phyloP scores from a whole-genome alignment of 495 filamentous ascomycete genomes.

The Alectoria sarmentosa region DNA sequence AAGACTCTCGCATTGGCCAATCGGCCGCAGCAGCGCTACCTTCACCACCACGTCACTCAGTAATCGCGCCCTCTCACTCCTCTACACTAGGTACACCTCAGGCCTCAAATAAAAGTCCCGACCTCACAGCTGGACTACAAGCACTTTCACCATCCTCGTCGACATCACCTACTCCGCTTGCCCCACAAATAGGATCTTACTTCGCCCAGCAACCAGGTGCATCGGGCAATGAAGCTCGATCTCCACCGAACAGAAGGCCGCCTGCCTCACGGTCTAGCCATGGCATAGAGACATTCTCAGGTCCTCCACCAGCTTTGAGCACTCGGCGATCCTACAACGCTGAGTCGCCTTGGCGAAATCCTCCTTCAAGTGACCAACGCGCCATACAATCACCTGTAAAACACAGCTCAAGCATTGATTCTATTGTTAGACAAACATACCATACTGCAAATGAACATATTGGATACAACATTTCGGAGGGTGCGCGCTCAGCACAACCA shows the following conservation, averaged over 20 bases:
- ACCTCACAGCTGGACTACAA: not conserved
- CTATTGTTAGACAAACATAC: constrained; percentile 10
- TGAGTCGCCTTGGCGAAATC: constrained; percentile 19
- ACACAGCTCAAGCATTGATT: constrained; percentile 17
- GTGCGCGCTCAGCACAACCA: constrained; percentile 3
- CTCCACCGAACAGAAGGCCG: constrained; percentile 29
- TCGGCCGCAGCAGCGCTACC: constrained; percentile 8
- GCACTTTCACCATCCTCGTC: constrained; percentile 17
- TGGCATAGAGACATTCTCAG: constrained; percentile 37
- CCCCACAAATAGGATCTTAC: constrained; percentile 26
- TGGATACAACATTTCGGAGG: not conserved
- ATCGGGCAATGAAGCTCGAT: constrained; percentile 30
- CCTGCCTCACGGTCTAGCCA: constrained; percentile 39
- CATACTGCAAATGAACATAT: constrained; percentile 1
- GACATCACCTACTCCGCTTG: constrained; percentile 5
- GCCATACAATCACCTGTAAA: not conserved
- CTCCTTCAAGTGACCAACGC: constrained; percentile 6
- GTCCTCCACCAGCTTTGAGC: constrained; percentile 40
- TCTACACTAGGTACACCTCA: not conserved
- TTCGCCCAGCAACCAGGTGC: constrained; percentile 30
- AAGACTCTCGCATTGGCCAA: constrained; percentile 16
- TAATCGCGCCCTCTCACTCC: constrained; percentile 10
- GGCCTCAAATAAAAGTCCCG: not conserved
- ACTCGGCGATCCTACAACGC: constrained; percentile 36
- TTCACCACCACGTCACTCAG: constrained; percentile 17